Evolutionary conservation across 306 rosid species (phyloP).

Genomic region (Bauhinia variegata): DNA sequence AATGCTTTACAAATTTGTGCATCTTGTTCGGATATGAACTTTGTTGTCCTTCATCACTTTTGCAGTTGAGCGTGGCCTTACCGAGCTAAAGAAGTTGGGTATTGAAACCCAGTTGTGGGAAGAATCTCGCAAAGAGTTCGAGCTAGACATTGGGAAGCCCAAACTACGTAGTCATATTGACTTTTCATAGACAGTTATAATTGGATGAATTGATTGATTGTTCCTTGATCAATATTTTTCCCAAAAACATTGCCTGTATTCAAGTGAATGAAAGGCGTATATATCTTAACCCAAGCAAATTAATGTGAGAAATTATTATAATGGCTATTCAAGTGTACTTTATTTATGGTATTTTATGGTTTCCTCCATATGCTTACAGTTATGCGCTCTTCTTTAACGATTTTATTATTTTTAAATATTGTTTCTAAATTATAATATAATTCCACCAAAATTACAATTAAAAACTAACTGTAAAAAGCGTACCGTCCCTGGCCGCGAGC

Average conservation of each 20-base stretch:
- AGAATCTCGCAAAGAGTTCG: slow-evolving; percentile 75
- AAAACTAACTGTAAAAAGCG: too few relatives aligned
- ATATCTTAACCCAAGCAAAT: too few relatives aligned
- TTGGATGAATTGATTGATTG: slow-evolving; percentile 18
- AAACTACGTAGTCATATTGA: slow-evolving; percentile 47
- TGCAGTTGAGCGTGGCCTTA: slow-evolving; percentile 83
- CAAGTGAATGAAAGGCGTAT: not conserved
- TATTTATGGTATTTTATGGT: too few relatives aligned
- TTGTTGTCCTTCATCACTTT: slow-evolving; percentile 23
- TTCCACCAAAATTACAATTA: too few relatives aligned
- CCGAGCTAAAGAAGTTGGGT: slow-evolving; percentile 73
- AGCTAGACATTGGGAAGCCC: slow-evolving; percentile 39
- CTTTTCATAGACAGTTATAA: slow-evolving; percentile 42
- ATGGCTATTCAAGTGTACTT: too few relatives aligned
- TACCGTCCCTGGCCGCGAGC: too few relatives aligned
- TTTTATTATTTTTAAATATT: too few relatives aligned
- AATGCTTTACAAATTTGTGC: slow-evolving; percentile 12
- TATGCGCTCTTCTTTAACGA: too few relatives aligned
- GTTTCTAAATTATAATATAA: too few relatives aligned
- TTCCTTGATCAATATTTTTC: not conserved
- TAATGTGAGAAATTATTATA: too few relatives aligned
- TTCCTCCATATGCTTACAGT: too few relatives aligned
- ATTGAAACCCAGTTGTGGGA: slow-evolving; percentile 85
- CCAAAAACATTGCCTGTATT: not conserved
- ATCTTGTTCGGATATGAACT: not conserved